phyloP scores from a whole-genome alignment of 768 basidiomycete species.

The Lentinus tigrinus region DNA sequence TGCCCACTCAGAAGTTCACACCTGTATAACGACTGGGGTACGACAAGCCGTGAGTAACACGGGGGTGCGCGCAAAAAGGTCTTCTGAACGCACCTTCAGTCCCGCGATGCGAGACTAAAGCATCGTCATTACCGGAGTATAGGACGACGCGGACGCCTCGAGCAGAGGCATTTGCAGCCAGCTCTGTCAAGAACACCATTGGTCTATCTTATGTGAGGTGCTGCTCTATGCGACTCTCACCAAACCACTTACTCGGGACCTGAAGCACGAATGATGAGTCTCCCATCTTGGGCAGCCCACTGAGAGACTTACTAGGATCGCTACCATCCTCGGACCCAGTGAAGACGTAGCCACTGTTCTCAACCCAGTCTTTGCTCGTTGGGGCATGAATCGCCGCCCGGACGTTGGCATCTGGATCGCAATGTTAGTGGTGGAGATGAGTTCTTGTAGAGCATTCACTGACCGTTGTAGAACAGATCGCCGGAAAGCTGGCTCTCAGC shows the following conservation, averaged over 20 bases:
- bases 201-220: constrained; percentile 36
- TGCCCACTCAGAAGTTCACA: constrained; percentile 21
- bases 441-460: no score
- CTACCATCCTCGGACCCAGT: constrained; percentile 13
- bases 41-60: not conserved
- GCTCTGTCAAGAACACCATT: constrained; percentile 59
- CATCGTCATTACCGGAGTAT: constrained; percentile 69
- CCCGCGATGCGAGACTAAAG: constrained; percentile 59
- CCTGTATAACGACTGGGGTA: constrained; percentile 53
- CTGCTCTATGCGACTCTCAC: not conserved
- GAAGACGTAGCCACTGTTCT: constrained; percentile 29
- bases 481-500: no score
- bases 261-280: not conserved
- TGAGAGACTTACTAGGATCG: not conserved
- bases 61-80: not conserved
- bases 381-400: constrained; percentile 68
- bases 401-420: constrained; percentile 45
- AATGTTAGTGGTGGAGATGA: not conserved
- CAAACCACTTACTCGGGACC: constrained; percentile 31
- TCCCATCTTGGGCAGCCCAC: not conserved
- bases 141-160: constrained; percentile 52
- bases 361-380: constrained; percentile 47
- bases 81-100: constrained; percentile 54
- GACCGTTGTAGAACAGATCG: no score
- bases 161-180: constrained; percentile 60